Evolutionary conservation across 805 yeast genomes (phyloP).

Genomic region (Sugiyamaella smithiae): DNA sequence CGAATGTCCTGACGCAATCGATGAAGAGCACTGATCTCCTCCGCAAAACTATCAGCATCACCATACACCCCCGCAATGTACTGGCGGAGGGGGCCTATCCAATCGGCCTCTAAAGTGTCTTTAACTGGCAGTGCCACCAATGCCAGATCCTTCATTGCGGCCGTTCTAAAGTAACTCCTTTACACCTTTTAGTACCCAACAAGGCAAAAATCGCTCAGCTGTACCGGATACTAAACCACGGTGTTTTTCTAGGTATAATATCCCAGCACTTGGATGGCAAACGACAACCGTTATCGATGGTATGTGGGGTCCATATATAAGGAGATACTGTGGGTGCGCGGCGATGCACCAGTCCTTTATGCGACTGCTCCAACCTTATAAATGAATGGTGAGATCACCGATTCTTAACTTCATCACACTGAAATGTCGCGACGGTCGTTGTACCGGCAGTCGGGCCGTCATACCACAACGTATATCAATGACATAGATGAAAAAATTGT

Average conservation of each 20-base stretch:
- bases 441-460: slow-evolving; percentile 23
- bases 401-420: neutral
- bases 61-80: slow-evolving; percentile 67
- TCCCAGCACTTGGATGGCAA: no score
- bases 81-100: slow-evolving; percentile 58
- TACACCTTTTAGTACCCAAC: no score
- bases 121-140: slow-evolving; percentile 39
- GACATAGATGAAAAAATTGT: slow-evolving; percentile 25
- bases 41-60: slow-evolving; percentile 50
- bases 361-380: no score
- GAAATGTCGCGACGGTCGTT: slow-evolving; percentile 24
- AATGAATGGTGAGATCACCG: no score
- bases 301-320: no score
- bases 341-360: no score
- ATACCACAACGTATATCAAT: slow-evolving; percentile 17
- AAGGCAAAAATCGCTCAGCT: no score
- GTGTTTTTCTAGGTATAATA: no score
- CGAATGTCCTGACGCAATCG: slow-evolving; percentile 58
- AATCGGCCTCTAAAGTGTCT: slow-evolving; percentile 57
- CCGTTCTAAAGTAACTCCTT: no score
- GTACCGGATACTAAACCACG: no score
- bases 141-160: slow-evolving; percentile 2
- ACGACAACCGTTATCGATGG: no score
- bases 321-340: no score
- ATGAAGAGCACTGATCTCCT: slow-evolving; percentile 54